Base-by-base conservation (phyloP, 768 basidiomycete species). In the Leucocoprinus birnbaumii region DNA sequence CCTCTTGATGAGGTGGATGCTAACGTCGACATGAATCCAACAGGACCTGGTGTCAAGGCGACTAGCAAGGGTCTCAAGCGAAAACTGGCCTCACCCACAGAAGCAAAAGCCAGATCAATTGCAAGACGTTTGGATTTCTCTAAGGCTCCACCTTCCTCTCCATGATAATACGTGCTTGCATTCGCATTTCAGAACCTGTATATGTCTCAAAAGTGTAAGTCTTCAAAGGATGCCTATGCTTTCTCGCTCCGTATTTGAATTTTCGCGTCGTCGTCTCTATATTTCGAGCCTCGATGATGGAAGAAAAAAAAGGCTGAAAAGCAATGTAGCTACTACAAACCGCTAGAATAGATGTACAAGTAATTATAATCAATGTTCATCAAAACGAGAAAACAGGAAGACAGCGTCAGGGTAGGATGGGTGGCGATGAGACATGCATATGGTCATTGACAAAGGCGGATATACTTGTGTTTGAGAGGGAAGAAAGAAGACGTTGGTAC, bases 1-100 rank as follows among this genome's bases (percentile, higher is more conserved):
- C 84, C 89, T 3, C 78, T 87, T 2, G 90, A 90, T 62, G 90
- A 93, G 61, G 76, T 89, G 10, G 87, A 93, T 53, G 87, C 84
- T 48, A 91, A 89, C 55, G 82, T 85, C 18, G 81, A 86, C 11
- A 71, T 75, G 46, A 71, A 73, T 24, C 65, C 73, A 0, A 65
- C 78, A 1, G 83, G 80, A 1, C 78, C 80, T 3, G 80, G 73
- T 9, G 78, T 75, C 27, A 85, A 79, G 62, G 81, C 79, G 60
- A 62, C 76, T 68, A 65, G 76, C 71, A 84, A 80, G 58, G 79
- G 76, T 53, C 72, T 86, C 24, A 93, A 91, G 66, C 80, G 90
- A 48, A 93, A 90, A 63, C 73, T 86, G 37, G 73, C 80, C 25
- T 85, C 84, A 9, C 78, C 82, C 0, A 69, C 71, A n/a, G 79